Base-by-base conservation (phyloP, 495 filamentous ascomycete genomes). In the Rostrohypoxylon terebratum region DNA sequence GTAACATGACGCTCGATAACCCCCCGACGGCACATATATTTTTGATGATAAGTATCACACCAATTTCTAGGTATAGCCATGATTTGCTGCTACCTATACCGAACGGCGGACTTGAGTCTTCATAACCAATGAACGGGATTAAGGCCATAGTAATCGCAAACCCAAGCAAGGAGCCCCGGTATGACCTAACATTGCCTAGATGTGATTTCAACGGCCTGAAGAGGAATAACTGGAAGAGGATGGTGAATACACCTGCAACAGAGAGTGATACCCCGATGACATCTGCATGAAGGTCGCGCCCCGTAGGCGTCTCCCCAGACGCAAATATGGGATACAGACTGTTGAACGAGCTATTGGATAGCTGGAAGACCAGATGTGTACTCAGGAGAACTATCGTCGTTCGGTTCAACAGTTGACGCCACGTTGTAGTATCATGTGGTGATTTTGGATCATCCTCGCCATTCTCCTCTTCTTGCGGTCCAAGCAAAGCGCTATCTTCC, bases 241-340 rank as follows among this genome's bases (percentile, higher is more conserved):
- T 97, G 0, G 94, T 94, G 9, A 92, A 88, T 9, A 89, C 76
- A 0, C 96, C 94, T 2, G 94, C 91, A 73, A 98, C 92, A 0
- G 93, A 94, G 44, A 98, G 84, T 0, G 92, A 91, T 1, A 98
- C 82, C 0, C 96, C 96, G 42, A 99, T 96, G 45, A 92, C 92
- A 42, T 88, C 85, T 0, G 96, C 92, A 0, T 87, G 88, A 0
- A 98, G 85, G 0, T 85, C 81, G 42, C 96, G 89, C 18, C 96
- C 96, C 0, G 87, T 89, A 0, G 96, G 96, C 0, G 88, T 87
- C 4, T 83, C 76, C 0, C 90, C 88, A 59, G 93, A 90, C 7
- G 88, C 91, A 73, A 98, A 99, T 51, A 98, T 95, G 0, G 96
- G 93, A 73, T 96, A 98, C 1, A 98, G 83, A 20, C 92, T 92